Evolutionary conservation across 31 red algal genomes (phyloP).

Genomic region (Odonthalia washingtoniensis): DNA sequence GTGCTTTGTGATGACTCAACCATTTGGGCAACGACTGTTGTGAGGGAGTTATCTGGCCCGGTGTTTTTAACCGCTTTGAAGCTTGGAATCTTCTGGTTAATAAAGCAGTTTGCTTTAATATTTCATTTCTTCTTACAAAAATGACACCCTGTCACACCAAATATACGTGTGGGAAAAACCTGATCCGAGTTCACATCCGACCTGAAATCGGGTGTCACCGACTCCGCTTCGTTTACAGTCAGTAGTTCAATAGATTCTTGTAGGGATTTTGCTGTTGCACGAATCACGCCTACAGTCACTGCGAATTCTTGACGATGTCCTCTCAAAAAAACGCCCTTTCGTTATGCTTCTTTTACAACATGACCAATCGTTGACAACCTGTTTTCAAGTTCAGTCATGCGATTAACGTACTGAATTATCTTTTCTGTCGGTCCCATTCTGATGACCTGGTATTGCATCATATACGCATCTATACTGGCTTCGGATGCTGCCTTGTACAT

Average conservation of each 20-base stretch:
- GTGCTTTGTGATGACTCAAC: not conserved
- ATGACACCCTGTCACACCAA: not conserved
- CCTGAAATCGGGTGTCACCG: not conserved
- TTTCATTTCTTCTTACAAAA: slow-evolving; percentile 25
- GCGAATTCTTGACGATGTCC: slow-evolving; percentile 28
- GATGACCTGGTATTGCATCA: not conserved
- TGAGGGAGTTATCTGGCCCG: not conserved
- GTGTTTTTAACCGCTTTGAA: not conserved
- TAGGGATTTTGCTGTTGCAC: slow-evolving; percentile 11
- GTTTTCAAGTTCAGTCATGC: no score
- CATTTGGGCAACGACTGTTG: not conserved
- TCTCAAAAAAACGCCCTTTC: not conserved
- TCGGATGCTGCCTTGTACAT: slow-evolving; percentile 26
- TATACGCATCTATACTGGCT: no score
- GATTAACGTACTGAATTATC: not conserved
- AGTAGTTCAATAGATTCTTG: not conserved
- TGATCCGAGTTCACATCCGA: not conserved
- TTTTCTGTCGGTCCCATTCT: slow-evolving; percentile 8
- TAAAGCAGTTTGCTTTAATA: slow-evolving; percentile 9
- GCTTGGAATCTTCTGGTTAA: not conserved
- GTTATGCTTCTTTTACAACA: not conserved
- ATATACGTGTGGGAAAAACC: not conserved
- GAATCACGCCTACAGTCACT: not conserved
- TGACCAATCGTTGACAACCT: not conserved
- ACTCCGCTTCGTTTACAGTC: not conserved